Base-by-base conservation (phyloP, 2,329 filamentous ascomycete species). In the Penicillium sp. region DNA sequence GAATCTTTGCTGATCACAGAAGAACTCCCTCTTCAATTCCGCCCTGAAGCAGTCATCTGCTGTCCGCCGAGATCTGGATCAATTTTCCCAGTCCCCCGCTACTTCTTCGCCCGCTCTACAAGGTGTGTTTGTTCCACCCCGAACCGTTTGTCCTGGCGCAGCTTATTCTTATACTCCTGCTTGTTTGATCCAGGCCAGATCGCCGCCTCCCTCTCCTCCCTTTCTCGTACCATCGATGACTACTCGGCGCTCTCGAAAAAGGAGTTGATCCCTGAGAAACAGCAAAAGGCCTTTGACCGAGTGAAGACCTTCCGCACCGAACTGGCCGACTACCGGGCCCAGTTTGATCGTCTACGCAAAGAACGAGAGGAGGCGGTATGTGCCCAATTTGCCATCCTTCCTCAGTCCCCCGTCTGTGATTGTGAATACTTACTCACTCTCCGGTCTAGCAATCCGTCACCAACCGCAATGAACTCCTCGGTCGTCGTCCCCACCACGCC, bases 191-290 rank as follows among this genome's bases (percentile, higher is more conserved):
- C 83, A 77, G 89, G 89, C 73, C 90, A 92, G 77, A 86, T 92
- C 65, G 89, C 89, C n/a, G 89, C 88, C 22, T 91, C 91, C 14
- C 81, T 96, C 33, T 88, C 90, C 46, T 87, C 93, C 61, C 93
- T 99, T 76, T 87, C 90, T 51, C 92, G 95, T 63, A 96, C 92
- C 0, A 84, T 99, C 66, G 93, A 97, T 79, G 93, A 97, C 74
- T 99, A 99, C 82, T 87, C 90, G 71, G 85, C 85, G 58, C 87
- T 96, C 33, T 90, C 93, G 1, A 91, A 91, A 67, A 91, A 94
- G 71, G 95, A 99, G 77, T 87, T 97, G 35, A 93, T 96, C 59
- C 85, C 90, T 4, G 89, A 91, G 61, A 99, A 98, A 79, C 91
- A 96, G 69, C 89, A 95, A 62, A 97, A 98, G 73, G 95, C 94